Evolutionary conservation across 2,329 filamentous ascomycete species (phyloP).

Genomic region (Myriosclerotinia scirpicola): DNA sequence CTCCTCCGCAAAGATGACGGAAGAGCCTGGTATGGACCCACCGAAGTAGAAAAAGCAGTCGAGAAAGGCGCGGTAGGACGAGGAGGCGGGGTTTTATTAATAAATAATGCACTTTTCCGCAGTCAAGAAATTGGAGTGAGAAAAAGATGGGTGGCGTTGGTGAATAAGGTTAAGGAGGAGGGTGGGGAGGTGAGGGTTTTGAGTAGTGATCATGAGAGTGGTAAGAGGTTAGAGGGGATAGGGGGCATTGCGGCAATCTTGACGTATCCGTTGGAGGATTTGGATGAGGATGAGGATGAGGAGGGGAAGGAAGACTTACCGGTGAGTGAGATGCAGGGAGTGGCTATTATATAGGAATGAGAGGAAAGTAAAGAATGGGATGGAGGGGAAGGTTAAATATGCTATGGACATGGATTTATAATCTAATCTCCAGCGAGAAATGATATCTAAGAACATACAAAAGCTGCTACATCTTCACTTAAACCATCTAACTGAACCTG

Average conservation of each 20-base stretch:
- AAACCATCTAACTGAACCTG: too few species aligned
- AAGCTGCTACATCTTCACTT: too few species aligned
- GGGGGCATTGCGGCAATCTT: conserved; percentile 88
- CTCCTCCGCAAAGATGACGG: conserved; percentile 81
- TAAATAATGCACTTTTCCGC: conserved; percentile 86
- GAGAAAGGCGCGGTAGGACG: conserved; percentile 84
- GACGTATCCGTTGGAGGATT: conserved; percentile 81
- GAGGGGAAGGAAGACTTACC: not conserved
- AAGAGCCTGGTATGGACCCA: conserved; percentile 84
- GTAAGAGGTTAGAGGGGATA: conserved; percentile 76
- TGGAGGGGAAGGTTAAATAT: not conserved
- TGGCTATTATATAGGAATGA: conserved; percentile 7
- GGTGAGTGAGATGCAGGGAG: conserved; percentile 3
- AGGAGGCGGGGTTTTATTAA: conserved; percentile 79
- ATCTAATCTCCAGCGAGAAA: not conserved
- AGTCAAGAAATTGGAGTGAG: conserved; percentile 75
- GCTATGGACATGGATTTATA: not conserved
- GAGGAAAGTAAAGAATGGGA: too few species aligned
- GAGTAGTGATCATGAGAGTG: conserved; percentile 93
- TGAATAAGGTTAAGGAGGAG: conserved; percentile 82
- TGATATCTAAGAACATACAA: not conserved
- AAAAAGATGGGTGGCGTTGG: conserved; percentile 78
- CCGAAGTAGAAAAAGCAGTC: conserved; percentile 79
- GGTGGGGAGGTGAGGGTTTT: conserved; percentile 88
- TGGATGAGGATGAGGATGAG: conserved; percentile 66